phyloP scores from a whole-genome alignment of 2,329 filamentous ascomycete species.

The Hortaea sp. region DNA sequence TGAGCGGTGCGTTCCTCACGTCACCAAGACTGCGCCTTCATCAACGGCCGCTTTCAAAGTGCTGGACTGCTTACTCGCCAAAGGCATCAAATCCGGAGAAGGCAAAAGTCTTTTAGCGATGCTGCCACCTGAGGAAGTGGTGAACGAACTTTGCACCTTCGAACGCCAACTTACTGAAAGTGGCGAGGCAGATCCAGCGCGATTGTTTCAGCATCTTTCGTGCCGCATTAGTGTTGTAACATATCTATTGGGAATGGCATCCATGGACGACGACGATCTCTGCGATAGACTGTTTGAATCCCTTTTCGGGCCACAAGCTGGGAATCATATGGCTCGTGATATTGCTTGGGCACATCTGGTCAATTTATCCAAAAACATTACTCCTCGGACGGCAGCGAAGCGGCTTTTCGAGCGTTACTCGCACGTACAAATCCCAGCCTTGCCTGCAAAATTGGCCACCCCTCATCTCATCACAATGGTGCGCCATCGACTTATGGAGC shows the following conservation, averaged over 20 bases:
- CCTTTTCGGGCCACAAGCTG: constrained; percentile 55
- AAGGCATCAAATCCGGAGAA: constrained; percentile 6
- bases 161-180: constrained; percentile 18
- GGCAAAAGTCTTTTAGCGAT: constrained; percentile 10
- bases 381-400: constrained; percentile 6
- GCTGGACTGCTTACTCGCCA: constrained; percentile 12
- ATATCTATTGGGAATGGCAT: not conserved
- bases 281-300: constrained; percentile 60
- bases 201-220: constrained; percentile 1
- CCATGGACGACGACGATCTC: constrained; percentile 20
- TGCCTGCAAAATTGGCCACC: constrained; percentile 51
- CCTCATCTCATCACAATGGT: constrained; percentile 33
- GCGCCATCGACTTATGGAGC: not conserved
- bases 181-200: not conserved
- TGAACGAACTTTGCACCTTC: constrained; percentile 31
- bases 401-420: constrained; percentile 40
- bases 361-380: constrained; percentile 32
- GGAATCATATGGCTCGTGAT: constrained; percentile 51
- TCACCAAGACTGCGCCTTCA: constrained; percentile 7
- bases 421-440: constrained; percentile 45
- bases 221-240: not conserved
- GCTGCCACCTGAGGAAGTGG: constrained; percentile 14
- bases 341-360: constrained; percentile 59
- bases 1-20: constrained; percentile 12
- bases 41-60: constrained; percentile 17